Evolutionary conservation across 495 filamentous ascomycete species (phyloP).

Genomic region (Glutinoglossum americanum): DNA sequence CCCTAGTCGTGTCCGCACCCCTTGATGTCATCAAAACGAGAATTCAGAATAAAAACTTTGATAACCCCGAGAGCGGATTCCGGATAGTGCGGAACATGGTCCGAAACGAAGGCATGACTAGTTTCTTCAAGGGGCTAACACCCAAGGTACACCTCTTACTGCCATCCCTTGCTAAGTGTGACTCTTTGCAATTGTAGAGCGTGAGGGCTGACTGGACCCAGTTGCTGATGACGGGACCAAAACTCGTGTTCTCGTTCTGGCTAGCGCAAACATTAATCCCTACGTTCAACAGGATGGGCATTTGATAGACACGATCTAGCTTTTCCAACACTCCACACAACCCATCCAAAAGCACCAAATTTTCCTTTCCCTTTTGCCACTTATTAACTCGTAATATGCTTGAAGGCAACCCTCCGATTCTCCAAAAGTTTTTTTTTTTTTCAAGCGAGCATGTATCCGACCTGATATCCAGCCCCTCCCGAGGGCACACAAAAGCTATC

Average conservation of each 20-base stretch:
- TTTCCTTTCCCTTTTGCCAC: background rate
- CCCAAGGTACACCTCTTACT: constrained; percentile 42
- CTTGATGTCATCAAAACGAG: constrained; percentile 98
- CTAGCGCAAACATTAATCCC: constrained; percentile 84
- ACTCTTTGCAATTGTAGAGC: background rate
- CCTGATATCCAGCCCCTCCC: no score
- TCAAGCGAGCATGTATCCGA: no score
- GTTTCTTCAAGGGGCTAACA: constrained; percentile 94
- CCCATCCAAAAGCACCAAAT: background rate
- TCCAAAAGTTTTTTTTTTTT: no score
- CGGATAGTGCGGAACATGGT: constrained; percentile 78
- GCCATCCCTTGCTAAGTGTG: background rate
- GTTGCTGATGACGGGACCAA: constrained; percentile 95
- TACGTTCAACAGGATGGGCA: constrained; percentile 32
- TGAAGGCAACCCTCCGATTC: no score
- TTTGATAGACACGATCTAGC: background rate
- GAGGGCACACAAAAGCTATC: no score
- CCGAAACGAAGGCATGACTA: constrained; percentile 58
- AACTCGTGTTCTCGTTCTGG: constrained; percentile 99
- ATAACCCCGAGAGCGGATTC: constrained; percentile 87
- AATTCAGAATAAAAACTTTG: constrained; percentile 98
- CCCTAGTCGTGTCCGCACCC: constrained; percentile 79
- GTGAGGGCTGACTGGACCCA: constrained; percentile 6
- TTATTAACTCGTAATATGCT: no score
- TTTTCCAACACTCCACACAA: background rate